Conservation (phyloP, 306 rosid species). For the Begonia fuchsioides region DNA sequence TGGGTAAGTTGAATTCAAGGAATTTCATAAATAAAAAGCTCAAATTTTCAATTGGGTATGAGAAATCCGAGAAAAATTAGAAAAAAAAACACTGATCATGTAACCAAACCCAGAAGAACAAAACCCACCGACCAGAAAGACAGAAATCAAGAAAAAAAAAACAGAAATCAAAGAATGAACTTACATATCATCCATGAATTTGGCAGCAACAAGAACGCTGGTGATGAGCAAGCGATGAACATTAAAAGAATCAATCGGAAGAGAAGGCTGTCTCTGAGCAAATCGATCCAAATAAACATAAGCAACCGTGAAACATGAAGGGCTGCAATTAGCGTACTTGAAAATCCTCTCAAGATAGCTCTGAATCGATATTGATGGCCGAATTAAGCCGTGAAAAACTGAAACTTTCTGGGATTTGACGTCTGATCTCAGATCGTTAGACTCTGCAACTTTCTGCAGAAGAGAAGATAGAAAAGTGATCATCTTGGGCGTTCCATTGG, state of each 20-base stretch:
- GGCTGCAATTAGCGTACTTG: slow-evolving; percentile 81
- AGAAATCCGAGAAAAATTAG: no score
- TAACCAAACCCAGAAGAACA: no score
- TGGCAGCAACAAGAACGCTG: slow-evolving; percentile 59
- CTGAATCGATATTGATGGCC: slow-evolving; percentile 60
- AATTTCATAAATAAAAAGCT: no score
- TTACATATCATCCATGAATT: slow-evolving; percentile 90
- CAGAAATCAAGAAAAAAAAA: no score
- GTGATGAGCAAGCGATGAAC: slow-evolving; percentile 50
- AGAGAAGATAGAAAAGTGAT: slow-evolving; percentile 47
- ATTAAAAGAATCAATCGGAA: slow-evolving; percentile 26
- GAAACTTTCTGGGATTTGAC: slow-evolving; percentile 33
- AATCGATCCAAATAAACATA: slow-evolving; percentile 80
- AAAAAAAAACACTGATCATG: no score
- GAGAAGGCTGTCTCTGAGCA: slow-evolving; percentile 44
- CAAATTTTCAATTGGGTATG: no score
- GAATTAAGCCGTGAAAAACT: slow-evolving; percentile 56
- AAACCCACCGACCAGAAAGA: neutral
- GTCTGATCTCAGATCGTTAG: slow-evolving; percentile 38
- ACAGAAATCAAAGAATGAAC: slow-evolving; percentile 1
- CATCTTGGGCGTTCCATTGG: slow-evolving; percentile 43
- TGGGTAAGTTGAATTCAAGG: no score
- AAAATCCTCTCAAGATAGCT: slow-evolving; percentile 64
- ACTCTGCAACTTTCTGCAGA: slow-evolving; percentile 47
- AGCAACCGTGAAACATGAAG: slow-evolving; percentile 74